phyloP scores from a whole-genome alignment of 345 rosid species.

The Populus simonii region DNA sequence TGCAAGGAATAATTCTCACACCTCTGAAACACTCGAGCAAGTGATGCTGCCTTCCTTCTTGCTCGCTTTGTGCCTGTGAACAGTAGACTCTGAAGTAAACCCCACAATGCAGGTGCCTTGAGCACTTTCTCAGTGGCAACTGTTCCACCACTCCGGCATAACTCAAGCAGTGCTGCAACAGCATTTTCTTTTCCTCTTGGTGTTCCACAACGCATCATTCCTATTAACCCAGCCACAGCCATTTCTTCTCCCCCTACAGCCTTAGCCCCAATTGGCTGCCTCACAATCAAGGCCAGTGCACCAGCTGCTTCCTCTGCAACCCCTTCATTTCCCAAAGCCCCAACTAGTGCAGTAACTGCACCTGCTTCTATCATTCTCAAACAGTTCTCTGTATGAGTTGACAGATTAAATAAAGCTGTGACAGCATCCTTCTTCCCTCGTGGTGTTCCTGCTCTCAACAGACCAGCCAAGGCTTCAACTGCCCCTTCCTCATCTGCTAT shows the following conservation, averaged over 20 bases:
- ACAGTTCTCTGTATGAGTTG: conserved; percentile 81
- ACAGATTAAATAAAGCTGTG: conserved; percentile 79
- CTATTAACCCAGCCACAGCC: conserved; percentile 60
- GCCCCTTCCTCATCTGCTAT: conserved; percentile 66
- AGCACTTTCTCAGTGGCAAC: conserved; percentile 67
- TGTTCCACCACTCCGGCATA: conserved; percentile 77
- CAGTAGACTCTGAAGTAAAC: conserved; percentile 70
- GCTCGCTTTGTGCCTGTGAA: conserved; percentile 95
- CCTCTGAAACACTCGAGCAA: conserved; percentile 84
- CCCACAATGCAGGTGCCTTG: conserved; percentile 70
- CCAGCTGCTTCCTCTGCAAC: conserved; percentile 95
- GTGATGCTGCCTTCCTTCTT: conserved; percentile 89
- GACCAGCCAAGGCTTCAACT: conserved; percentile 64
- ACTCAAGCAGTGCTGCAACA: conserved; percentile 86
- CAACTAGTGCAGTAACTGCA: conserved; percentile 67
- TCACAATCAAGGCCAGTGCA: conserved; percentile 77
- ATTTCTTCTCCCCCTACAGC: conserved; percentile 74
- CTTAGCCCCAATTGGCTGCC: conserved; percentile 72
- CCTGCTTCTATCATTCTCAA: conserved; percentile 73
- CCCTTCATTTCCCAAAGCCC: conserved; percentile 64
- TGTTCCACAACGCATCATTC: conserved; percentile 89
- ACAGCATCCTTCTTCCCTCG: conserved; percentile 97
- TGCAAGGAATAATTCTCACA: conserved; percentile 54
- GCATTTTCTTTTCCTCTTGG: conserved; percentile 95
- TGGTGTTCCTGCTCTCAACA: conserved; percentile 67